Percentiles rank a stretch among this genome's conserved stretches.
Evolutionary conservation across 805 yeast genomes (phyloP).

Genomic region (Ogataea neopini): DNA sequence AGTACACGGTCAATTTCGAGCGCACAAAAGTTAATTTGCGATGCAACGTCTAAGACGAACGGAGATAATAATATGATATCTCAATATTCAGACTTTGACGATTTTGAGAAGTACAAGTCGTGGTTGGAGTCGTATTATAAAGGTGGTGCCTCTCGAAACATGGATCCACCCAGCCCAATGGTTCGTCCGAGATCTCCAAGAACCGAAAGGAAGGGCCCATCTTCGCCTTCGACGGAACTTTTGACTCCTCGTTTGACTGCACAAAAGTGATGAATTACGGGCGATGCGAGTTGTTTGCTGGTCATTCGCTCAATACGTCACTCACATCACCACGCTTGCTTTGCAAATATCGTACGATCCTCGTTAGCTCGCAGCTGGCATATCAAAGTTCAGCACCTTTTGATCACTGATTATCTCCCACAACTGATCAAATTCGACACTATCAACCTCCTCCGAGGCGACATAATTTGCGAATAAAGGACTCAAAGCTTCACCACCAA

Average conservation of each 20-base stretch:
- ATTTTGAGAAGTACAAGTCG: slow-evolving; percentile 25
- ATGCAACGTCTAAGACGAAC: neutral
- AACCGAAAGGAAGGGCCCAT: neutral
- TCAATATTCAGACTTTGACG: slow-evolving; percentile 19
- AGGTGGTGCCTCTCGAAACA: neutral
- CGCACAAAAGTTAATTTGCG: slow-evolving; percentile 22
- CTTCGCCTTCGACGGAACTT: neutral
- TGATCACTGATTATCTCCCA: slow-evolving; percentile 26
- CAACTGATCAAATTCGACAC: slow-evolving; percentile 14
- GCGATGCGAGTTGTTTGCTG: no score
- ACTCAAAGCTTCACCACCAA: neutral
- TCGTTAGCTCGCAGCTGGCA: no score
- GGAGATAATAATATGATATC: slow-evolving; percentile 2
- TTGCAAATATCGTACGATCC: no score
- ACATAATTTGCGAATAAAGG: neutral
- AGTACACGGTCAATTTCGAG: slow-evolving; percentile 11
- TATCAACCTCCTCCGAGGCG: neutral
- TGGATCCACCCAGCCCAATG: neutral
- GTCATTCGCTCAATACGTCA: neutral
- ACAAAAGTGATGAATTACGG: neutral
- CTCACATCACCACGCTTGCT: no score
- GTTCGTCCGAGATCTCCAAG: neutral
- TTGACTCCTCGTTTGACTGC: slow-evolving; percentile 1
- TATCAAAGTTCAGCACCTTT: slow-evolving; percentile 13
- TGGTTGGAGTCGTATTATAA: slow-evolving; percentile 26